These are phyloP conservation scores for Hypholoma fasciculare DNA, from an alignment of 768 basidiomycete species.

Conservation along the genomic window DNA sequence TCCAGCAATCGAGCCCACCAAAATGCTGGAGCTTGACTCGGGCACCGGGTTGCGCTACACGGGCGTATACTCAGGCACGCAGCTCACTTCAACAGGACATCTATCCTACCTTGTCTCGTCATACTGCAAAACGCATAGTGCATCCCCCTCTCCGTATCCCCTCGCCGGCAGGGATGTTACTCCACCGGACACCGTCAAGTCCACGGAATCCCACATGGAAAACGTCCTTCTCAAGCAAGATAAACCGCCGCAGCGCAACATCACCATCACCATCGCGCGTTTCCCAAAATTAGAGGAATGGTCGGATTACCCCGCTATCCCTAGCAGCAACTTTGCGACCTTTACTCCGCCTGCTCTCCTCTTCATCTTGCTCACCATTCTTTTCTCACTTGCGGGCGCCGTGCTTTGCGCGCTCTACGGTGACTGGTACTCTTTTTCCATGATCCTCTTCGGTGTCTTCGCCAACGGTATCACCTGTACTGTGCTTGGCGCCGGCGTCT, in stretches of 20 bases:
- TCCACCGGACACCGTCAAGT: too few species aligned
- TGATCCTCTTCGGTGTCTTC: constrained; percentile 11
- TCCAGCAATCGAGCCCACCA: background rate
- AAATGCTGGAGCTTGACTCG: constrained; percentile 8
- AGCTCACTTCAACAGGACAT: constrained; percentile 3
- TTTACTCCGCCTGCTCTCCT: background rate
- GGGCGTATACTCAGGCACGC: constrained; percentile 8
- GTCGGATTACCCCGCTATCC: background rate
- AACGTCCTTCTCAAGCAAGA: background rate
- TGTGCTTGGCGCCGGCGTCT: constrained; percentile 9
- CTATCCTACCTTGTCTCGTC: constrained; percentile 5
- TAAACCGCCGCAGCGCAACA: background rate
- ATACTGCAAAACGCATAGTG: constrained; percentile 1
- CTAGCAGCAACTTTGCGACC: background rate
- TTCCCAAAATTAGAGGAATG: background rate
- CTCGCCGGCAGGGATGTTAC: background rate
- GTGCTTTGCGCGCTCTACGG: constrained; percentile 5
- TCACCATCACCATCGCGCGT: background rate
- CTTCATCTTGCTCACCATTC: background rate
- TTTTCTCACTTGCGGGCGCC: background rate
- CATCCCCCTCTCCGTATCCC: background rate
- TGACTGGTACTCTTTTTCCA: constrained; percentile 13
- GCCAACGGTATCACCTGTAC: constrained; percentile 11
- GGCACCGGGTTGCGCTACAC: constrained; percentile 4
- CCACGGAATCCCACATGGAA: too few species aligned